These are phyloP conservation scores for Thuja plicata DNA, from an alignment of 83 land plant species.

Conservation along the genomic window DNA sequence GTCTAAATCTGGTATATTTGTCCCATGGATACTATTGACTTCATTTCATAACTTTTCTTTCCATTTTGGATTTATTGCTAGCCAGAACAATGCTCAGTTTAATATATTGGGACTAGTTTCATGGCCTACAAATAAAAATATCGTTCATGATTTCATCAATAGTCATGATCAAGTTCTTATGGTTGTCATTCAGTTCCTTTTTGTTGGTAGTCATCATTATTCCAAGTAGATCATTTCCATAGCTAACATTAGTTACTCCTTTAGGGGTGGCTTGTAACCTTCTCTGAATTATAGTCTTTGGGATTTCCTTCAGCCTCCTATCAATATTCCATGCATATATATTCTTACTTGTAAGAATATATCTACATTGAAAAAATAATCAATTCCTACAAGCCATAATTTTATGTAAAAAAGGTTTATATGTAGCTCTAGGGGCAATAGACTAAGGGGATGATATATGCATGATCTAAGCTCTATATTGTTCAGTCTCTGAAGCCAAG, in stretches of 20 bases:
- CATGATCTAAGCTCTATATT: not conserved
- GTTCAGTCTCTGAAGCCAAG: no score
- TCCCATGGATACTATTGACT: slow-evolving; percentile 27
- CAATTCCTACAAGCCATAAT: not conserved
- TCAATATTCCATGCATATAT: slow-evolving; percentile 27
- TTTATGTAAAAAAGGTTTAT: not conserved
- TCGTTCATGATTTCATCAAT: slow-evolving; percentile 31
- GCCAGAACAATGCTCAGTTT: slow-evolving; percentile 34
- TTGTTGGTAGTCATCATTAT: slow-evolving; percentile 33
- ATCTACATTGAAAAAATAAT: slow-evolving; percentile 15
- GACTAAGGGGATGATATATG: not conserved
- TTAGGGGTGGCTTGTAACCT: slow-evolving; percentile 11
- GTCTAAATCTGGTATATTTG: slow-evolving; percentile 26
- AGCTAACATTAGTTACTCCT: slow-evolving; percentile 9
- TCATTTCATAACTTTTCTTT: slow-evolving; percentile 43
- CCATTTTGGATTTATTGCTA: slow-evolving; percentile 45
- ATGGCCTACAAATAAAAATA: slow-evolving; percentile 54
- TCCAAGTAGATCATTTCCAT: slow-evolving; percentile 54
- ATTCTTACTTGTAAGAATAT: slow-evolving; percentile 38
- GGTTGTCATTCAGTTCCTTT: not conserved
- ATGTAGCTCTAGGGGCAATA: not conserved
- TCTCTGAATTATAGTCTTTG: slow-evolving; percentile 19
- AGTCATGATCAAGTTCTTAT: slow-evolving; percentile 14
- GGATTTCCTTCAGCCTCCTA: slow-evolving; percentile 24
- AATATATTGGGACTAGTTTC: slow-evolving; percentile 33